Percentiles rank a stretch among this genome's conserved stretches.
These are phyloP conservation scores for Sparassis latifolia DNA, from an alignment of 1,284 basidiomycete genomes.

Conservation along the genomic window DNA sequence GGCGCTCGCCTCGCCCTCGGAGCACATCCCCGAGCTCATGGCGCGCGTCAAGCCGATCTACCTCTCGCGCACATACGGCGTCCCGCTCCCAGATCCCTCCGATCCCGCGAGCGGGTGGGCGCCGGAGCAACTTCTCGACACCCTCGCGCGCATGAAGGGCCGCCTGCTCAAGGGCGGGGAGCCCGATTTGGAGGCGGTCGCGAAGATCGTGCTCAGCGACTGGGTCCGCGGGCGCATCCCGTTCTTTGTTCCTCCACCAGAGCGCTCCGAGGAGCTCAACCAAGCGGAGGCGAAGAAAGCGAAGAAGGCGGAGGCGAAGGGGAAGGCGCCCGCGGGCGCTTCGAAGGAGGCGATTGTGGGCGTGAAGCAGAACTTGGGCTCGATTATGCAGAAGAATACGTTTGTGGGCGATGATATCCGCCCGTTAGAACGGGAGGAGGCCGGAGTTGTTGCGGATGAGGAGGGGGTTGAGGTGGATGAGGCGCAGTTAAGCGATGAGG, in stretches of 20 bases:
- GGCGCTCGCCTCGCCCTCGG: conserved; percentile 89
- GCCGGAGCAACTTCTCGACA: conserved; percentile 77
- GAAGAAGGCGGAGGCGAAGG: conserved; percentile 31
- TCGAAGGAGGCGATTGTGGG: conserved; percentile 33
- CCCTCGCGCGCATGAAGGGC: conserved; percentile 87
- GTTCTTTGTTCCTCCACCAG: conserved; percentile 80
- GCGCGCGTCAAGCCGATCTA: conserved; percentile 90
- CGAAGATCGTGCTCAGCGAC: conserved; percentile 94
- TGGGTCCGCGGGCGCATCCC: conserved; percentile 97
- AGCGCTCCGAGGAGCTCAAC: conserved; percentile 64
- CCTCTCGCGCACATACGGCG: conserved; percentile 85
- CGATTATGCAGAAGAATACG: conserved; percentile 80
- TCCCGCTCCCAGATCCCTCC: conserved; percentile 56
- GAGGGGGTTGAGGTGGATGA: conserved; percentile 23
- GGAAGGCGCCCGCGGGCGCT: conserved; percentile 24
- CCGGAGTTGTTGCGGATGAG: conserved; percentile 21
- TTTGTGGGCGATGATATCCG: conserved; percentile 70
- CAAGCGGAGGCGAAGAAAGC: conserved; percentile 48
- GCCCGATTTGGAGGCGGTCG: conserved; percentile 87
- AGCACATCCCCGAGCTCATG: conserved; percentile 88
- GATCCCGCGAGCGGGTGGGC: conserved; percentile 52
- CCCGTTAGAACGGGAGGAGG: conserved; percentile 46
- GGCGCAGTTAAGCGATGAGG: conserved; percentile 26
- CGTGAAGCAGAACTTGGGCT: conserved; percentile 69
- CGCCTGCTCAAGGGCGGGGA: conserved; percentile 93